Base-by-base conservation (phyloP, 768 basidiomycete species). In the Gyrodon lividus region DNA sequence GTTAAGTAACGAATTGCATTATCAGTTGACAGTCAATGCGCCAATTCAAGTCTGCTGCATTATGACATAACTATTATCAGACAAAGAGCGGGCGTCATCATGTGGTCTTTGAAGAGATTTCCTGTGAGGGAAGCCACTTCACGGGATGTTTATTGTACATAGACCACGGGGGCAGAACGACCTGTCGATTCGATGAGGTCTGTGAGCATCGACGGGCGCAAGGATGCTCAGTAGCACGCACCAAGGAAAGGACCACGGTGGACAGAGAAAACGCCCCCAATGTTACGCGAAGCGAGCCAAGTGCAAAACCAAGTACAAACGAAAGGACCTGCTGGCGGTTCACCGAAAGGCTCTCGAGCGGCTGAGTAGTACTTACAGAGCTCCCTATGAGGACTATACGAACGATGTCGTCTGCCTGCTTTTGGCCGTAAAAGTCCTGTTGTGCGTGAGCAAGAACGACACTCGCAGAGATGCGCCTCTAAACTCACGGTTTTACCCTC, bases 91-190 rank as follows among this genome's bases (percentile, higher is more conserved):
- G n/a, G 31, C 9, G 41, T 31, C 35, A 46, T 63, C 52, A 61
- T 50, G 61, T 58, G 4, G 46, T 60, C 50, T 66, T 62, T 23
- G 65, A 51, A 51, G 55, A 9, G 9, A 28, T 17, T 2, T 61
- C 51, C n/a, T 63, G 63, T 41, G 58, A n/a, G 14, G 61, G 24
- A 38, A 56, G 54, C 63, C 64, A 64, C 38, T 64, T 45, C 44
- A 64, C 52, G 4, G 63, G 52, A 31, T 64, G 50, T 17, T 39
- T 39, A 23, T 64, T 66, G 34, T 54, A 64, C 67, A 79, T 70
- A 0, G 82, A 78, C 89, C 89, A 91, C 8, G 83, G 83, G 0
- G 88, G 89, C 4, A 90, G 53, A 12, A 83, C 72, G 42, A 75
- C 66, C 88, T 89, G 6, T 5, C 17, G 13, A 10, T 6, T 26